These are phyloP conservation scores for Eimeria sp. DNA, from an alignment of 169 alveolate species.

Conservation along the genomic window DNA sequence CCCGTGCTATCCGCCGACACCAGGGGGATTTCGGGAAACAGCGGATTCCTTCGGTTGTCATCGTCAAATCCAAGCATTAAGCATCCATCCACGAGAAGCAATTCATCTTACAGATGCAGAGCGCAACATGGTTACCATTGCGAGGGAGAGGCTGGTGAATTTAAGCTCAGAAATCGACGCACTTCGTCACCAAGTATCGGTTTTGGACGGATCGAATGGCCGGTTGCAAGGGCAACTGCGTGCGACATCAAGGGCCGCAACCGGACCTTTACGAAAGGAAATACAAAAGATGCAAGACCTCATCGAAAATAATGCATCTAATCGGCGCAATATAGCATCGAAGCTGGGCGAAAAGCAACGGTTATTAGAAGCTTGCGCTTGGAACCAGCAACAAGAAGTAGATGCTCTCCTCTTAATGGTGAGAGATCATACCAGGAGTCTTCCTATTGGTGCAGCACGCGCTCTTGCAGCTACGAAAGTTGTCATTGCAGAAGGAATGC, in stretches of 20 bases:
- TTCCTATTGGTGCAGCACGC: background rate
- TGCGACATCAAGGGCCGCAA: background rate
- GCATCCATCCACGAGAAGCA: background rate
- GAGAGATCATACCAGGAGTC: background rate
- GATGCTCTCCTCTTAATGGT: background rate
- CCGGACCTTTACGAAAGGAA: background rate
- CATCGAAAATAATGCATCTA: background rate
- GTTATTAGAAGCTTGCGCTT: background rate
- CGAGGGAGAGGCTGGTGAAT: background rate
- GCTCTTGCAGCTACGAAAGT: background rate
- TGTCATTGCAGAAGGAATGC: background rate
- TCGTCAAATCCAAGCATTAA: background rate
- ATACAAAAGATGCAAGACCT: too few relatives aligned
- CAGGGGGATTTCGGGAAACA: background rate
- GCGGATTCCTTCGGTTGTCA: background rate
- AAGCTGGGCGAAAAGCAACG: background rate
- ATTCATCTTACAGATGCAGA: background rate
- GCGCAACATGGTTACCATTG: background rate
- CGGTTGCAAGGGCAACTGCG: background rate
- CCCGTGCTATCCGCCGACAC: background rate
- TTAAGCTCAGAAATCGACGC: too few relatives aligned
- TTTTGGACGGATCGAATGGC: background rate
- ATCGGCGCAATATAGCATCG: background rate
- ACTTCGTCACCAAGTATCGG: background rate
- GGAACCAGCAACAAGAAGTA: slow-evolving; percentile 1